Base-by-base conservation (phyloP, 805 yeast species). In the Diddensiella santjacobensis region DNA sequence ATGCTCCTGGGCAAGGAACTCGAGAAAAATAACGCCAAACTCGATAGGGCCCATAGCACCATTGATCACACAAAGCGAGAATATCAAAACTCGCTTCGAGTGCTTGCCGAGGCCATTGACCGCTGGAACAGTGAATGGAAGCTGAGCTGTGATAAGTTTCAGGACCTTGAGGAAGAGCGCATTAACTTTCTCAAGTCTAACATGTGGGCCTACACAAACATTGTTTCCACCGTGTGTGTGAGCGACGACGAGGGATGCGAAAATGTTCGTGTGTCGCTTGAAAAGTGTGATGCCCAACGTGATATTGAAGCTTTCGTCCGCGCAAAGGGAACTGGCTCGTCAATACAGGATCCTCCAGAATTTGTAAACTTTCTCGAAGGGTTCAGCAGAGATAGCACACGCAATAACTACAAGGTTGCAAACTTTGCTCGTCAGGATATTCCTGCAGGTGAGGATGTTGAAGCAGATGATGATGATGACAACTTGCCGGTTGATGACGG, bases 191-290 rank as follows among this genome's bases (percentile, higher is more conserved):
- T 84, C 48, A 83, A 86, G 58, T 71, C 83, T 15, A 85, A 81
- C 56, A 65, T 88, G 50, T 88, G 95, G 85, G 84, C 81, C 38
- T 87, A 74, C 59, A 80, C 91, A 41, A 87, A 87, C 64, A 73
- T 81, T 35, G 71, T 85, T 5, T 85, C 95, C 4, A 74, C 87
- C 0, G 72, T 81, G 2, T 88, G 96, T 61, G 90, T 87, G 26
- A 78, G 80, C 39, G 85, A 83, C 58, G 96, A 88, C 60, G 83
- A 79, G 52, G 74, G 84, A 6, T 86, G 84, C 48, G 96, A 88
- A 60, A 71, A 71, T 45, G 76, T 89, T 11, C 75, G 96, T 48
- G 62, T 79, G 4, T 65, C 78, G 2, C 71, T 87, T 45, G 96
- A 89, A 50, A 74, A 77, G 44, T 82, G 89, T 56, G 83, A 80